Conservation (phyloP, 805 yeast species). For the Candida insectorum region DNA sequence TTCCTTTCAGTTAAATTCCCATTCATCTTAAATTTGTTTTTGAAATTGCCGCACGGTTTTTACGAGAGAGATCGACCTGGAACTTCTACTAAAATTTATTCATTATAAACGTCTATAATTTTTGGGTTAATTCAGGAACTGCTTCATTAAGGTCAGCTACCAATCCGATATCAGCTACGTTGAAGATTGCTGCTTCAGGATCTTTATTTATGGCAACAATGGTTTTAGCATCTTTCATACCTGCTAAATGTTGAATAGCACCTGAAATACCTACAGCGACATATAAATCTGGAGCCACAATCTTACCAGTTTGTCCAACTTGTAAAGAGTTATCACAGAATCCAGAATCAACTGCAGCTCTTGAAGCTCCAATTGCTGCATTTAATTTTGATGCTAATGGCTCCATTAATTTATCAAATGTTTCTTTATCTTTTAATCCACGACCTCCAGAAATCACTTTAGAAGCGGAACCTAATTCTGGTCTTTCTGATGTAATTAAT, state of each 20-base stretch:
- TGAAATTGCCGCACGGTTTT: background rate
- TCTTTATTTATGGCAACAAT: conserved; percentile 95
- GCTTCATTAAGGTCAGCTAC: conserved; percentile 85
- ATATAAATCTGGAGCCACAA: conserved; percentile 93
- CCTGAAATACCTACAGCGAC: conserved; percentile 94
- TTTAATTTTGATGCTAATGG: conserved; percentile 82
- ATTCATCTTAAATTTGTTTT: background rate
- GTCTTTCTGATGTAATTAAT: conserved; percentile 75
- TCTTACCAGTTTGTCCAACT: conserved; percentile 97
- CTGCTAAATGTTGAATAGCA: conserved; percentile 97
- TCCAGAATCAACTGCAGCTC: conserved; percentile 97
- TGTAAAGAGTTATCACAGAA: conserved; percentile 94
- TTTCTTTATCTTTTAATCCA: conserved; percentile 86
- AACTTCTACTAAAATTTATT: background rate
- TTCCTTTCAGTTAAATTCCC: conserved; percentile 3
- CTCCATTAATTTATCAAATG: conserved; percentile 68
- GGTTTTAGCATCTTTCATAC: conserved; percentile 93
- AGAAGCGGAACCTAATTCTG: conserved; percentile 83
- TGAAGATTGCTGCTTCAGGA: conserved; percentile 91
- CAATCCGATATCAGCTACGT: conserved; percentile 83
- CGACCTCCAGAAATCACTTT: conserved; percentile 90
- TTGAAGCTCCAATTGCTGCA: conserved; percentile 96
- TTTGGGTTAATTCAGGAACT: conserved; percentile 86
- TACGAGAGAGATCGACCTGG: too few relatives aligned
- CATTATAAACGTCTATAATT: conserved; percentile 38